phyloP scores from a whole-genome alignment of 129 eudicot species.

The Arctium lappa region DNA sequence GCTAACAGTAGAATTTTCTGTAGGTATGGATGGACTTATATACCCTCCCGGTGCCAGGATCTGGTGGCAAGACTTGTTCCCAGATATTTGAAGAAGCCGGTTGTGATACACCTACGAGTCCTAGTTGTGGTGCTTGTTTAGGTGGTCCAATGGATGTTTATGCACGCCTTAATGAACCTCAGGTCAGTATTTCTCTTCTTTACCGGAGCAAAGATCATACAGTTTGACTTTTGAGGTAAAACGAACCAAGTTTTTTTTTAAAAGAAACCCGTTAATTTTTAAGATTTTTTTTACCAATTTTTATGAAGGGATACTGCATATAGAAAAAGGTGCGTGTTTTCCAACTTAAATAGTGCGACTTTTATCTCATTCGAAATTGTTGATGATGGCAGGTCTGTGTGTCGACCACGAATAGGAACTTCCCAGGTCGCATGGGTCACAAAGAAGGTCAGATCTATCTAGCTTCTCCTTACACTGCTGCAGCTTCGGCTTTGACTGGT shows the following conservation, averaged over 20 bases:
- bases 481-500: conserved; percentile 97
- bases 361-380: neutral
- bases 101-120: conserved; percentile 62
- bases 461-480: conserved; percentile 99
- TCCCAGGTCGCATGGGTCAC: conserved; percentile 98
- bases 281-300: neutral
- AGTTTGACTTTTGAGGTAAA: no score
- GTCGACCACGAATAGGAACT: conserved; percentile 92
- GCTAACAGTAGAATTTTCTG: neutral
- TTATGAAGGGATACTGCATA: no score
- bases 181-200: conserved; percentile 41
- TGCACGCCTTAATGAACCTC: conserved; percentile 82
- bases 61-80: conserved; percentile 79
- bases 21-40: conserved; percentile 86
- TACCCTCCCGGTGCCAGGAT: conserved; percentile 78
- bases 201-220: no score
- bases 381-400: conserved; percentile 75
- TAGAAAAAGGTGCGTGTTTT: no score
- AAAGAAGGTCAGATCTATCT: conserved; percentile 92
- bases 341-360: neutral
- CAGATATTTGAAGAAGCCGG: conserved; percentile 87
- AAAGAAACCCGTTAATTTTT: no score
- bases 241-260: no score
- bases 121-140: conserved; percentile 80
- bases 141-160: conserved; percentile 85